Evolutionary conservation across 2,329 filamentous ascomycete species (phyloP).

Genomic region (Ophioceras dolichostomum): DNA sequence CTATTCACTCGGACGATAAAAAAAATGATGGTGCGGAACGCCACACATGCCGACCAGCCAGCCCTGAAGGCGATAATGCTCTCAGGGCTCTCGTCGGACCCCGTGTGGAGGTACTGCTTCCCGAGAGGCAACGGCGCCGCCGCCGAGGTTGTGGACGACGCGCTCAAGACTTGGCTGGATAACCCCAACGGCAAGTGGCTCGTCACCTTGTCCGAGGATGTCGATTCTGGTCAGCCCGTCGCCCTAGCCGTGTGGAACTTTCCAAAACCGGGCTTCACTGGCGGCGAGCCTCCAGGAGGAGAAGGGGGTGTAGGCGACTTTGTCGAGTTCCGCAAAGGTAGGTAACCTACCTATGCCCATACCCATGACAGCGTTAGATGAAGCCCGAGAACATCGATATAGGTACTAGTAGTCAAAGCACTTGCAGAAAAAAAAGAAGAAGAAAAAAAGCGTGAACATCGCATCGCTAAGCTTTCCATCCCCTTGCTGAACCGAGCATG

Average conservation of each 20-base stretch:
- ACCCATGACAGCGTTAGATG: too few species aligned
- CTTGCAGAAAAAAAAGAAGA: too few species aligned
- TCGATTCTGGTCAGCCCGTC: not conserved
- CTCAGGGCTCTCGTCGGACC: not conserved
- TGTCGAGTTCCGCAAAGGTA: not conserved
- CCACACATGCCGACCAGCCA: not conserved
- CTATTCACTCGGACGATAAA: too few species aligned
- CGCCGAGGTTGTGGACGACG: not conserved
- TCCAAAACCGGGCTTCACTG: too few species aligned
- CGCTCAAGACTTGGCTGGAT: not conserved
- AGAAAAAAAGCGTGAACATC: too few species aligned
- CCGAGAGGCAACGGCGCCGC: not conserved
- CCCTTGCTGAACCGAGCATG: too few species aligned
- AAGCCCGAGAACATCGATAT: too few species aligned
- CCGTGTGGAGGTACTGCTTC: not conserved
- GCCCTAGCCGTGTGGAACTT: not conserved
- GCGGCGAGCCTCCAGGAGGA: too few species aligned
- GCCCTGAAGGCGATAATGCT: not conserved
- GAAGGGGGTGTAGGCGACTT: not conserved
- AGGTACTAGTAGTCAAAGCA: too few species aligned
- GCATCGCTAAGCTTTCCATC: too few species aligned
- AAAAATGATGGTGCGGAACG: not conserved
- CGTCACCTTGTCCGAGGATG: not conserved
- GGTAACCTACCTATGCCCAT: too few species aligned
- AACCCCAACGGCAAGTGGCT: not conserved